Evolutionary conservation across 345 rosid species (phyloP).

Genomic region (Hevea brasiliensis): DNA sequence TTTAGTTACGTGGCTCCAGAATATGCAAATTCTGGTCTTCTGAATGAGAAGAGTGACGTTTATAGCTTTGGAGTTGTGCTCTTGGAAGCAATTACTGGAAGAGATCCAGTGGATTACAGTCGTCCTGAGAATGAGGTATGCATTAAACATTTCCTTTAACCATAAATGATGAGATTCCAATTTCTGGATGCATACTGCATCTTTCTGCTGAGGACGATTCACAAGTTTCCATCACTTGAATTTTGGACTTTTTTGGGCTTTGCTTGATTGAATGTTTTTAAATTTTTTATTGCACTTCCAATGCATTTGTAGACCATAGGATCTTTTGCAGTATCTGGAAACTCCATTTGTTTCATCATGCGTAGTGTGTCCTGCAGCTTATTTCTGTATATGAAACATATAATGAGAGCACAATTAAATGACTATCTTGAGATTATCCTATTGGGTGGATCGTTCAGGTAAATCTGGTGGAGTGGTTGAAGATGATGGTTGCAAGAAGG

Average conservation of each 20-base stretch:
- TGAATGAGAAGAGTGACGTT: slow-evolving; percentile 95
- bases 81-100: slow-evolving; percentile 95
- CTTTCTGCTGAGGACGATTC: background rate
- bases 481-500: slow-evolving; percentile 87
- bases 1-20: slow-evolving; percentile 93
- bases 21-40: slow-evolving; percentile 88
- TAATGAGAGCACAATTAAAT: background rate
- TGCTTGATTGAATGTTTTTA: background rate
- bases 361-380: background rate
- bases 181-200: background rate
- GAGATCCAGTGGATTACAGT: slow-evolving; percentile 90
- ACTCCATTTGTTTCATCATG: background rate
- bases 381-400: background rate
- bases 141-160: slow-evolving; percentile 8
- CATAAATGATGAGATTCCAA: background rate
- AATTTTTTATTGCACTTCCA: background rate
- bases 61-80: slow-evolving; percentile 94
- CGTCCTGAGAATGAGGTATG: slow-evolving; percentile 87
- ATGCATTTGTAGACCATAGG: background rate
- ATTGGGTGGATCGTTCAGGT: slow-evolving; percentile 47
- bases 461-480: slow-evolving; percentile 94
- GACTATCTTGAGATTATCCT: slow-evolving; percentile 12
- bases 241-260: background rate
- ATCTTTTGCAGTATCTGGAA: background rate
- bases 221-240: background rate